Base-by-base conservation (phyloP, 441 rosid genomes). In the Populus hybrid region DNA sequence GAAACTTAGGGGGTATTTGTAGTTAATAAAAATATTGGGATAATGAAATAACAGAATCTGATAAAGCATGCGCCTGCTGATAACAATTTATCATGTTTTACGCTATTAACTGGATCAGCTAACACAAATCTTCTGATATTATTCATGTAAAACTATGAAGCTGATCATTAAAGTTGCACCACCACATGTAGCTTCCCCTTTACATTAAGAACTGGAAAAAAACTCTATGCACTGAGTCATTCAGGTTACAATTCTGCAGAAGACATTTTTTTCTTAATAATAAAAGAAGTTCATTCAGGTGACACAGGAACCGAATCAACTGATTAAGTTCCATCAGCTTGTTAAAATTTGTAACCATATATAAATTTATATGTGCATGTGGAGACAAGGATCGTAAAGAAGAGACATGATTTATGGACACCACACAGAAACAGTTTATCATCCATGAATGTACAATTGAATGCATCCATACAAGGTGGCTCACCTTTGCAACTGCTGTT, bases 401-500 rank as follows among this genome's bases (percentile, higher is more conserved):
- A 18, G 65, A 77, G 3, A 70, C 32, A 57, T 19, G 59, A 9
- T 32, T 64, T 59, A 69, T 42, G 4, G 18, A 18, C 59, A 69
- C 7, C 18, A n/a, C 35, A 30, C 0, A 28, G 24, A 63, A 63
- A 79, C 1, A 42, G 32, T 67, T 38, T 40, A 70, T 59, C 23
- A 32, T 67, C 70, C 64, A 70, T 40, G 69, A 77, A 57, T 69
- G 69, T 65, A 46, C 23, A 21, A 46, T 53, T 16, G 19, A 53
- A 53, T 18, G 61, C 61, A 53, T 53, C 61, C 61, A 16, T 53
- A 18, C n/a, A 53, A 53, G 61, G 59, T 50, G 18, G 61, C 61
- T 18, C 19, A 96, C 99, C 98, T 94, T 96, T 67, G 99, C 99
- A 85, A 94, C 99, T 71, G 98, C 98, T 79, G 98, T 96, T 86